These are phyloP conservation scores for Endotrypanum monterogeii DNA, from an alignment of 208 protist genomes.

Conservation along the genomic window DNA sequence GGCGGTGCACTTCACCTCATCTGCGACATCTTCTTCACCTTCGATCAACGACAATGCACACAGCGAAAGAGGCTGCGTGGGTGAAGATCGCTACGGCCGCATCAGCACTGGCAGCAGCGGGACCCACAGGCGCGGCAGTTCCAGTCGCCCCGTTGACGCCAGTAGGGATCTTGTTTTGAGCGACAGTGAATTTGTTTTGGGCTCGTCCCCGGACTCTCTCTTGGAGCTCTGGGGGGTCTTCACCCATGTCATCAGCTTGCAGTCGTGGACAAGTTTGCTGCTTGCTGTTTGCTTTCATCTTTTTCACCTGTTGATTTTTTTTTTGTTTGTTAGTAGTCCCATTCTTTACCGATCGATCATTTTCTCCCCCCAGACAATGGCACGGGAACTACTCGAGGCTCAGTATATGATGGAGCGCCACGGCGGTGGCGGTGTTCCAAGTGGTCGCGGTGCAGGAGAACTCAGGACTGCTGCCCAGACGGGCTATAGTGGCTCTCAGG, in stretches of 20 bases:
- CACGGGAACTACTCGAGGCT: slow-evolving; percentile 35
- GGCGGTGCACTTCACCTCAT: background rate
- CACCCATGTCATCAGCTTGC: slow-evolving; percentile 20
- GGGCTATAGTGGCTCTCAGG: background rate
- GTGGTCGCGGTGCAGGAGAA: background rate
- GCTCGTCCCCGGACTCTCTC: slow-evolving; percentile 18
- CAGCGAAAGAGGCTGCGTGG: background rate
- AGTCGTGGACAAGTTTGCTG: slow-evolving; percentile 33
- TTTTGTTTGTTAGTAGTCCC: slow-evolving; percentile 35
- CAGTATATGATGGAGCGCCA: slow-evolving; percentile 25
- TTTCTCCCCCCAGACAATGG: slow-evolving; percentile 45
- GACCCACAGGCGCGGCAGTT: background rate
- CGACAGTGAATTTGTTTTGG: slow-evolving; percentile 4
- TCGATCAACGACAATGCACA: slow-evolving; percentile 13
- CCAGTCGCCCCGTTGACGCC: slow-evolving; percentile 2
- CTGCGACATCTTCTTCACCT: slow-evolving; percentile 9
- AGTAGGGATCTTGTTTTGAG: background rate
- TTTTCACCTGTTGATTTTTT: slow-evolving; percentile 37
- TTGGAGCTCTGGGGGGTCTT: slow-evolving; percentile 20
- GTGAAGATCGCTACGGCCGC: background rate
- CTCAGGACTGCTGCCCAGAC: background rate
- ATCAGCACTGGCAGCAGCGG: slow-evolving; percentile 5
- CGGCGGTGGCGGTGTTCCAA: background rate
- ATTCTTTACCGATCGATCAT: slow-evolving; percentile 43
- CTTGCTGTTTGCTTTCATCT: slow-evolving; percentile 36